Evolutionary conservation across 2,329 filamentous ascomycete genomes (phyloP).

Genomic region (Colletotrichum tropicicola): DNA sequence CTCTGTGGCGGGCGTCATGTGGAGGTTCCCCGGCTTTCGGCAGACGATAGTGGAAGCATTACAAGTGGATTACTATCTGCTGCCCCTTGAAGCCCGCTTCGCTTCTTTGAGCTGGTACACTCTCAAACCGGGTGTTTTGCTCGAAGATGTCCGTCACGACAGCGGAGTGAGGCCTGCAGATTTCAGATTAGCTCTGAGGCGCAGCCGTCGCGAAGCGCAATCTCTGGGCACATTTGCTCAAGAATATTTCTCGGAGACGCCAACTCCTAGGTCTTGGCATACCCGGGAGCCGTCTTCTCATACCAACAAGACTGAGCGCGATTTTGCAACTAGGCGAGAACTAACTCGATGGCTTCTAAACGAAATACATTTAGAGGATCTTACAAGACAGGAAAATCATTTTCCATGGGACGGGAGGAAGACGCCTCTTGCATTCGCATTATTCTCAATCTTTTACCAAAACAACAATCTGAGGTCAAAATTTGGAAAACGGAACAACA

Average conservation of each 20-base stretch:
- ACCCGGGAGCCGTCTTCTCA: no score
- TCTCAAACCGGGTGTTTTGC: neutral
- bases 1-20: neutral
- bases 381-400: neutral
- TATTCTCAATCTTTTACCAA: no score
- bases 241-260: no score
- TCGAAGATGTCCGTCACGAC: neutral
- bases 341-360: neutral
- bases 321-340: no score
- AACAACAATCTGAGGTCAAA: no score
- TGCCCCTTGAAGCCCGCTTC: neutral
- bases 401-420: no score
- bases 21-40: neutral
- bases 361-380: neutral
- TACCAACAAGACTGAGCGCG: no score
- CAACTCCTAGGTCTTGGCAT: no score
- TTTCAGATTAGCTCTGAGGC: neutral
- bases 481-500: neutral
- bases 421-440: no score
- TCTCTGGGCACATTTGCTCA: no score
- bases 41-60: neutral
- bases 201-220: no score
- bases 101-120: accelerated
- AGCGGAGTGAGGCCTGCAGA: neutral
- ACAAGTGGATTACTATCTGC: neutral